Base-by-base conservation (phyloP, 2,329 filamentous ascomycete species). In the Tolypocladium album region DNA sequence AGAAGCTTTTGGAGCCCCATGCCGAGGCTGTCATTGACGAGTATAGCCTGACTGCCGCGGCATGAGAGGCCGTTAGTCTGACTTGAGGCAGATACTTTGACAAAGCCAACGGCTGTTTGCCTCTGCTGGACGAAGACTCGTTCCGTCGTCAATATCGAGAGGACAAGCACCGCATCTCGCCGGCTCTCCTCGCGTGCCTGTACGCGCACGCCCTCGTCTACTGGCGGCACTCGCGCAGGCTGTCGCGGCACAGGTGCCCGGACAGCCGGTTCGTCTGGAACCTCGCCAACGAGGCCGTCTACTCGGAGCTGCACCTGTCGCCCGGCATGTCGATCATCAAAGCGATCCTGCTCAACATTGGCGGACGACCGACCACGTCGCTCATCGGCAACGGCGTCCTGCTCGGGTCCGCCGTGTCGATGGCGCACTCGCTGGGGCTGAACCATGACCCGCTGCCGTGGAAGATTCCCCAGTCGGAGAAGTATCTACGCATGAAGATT, bases 251-350 rank as follows among this genome's bases (percentile, higher is more conserved):
- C 60, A 76, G 78, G 5, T 75, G 79, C 56, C 83, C 84, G 0
- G 83, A 87, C 65, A 75, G 77, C 47, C 78, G 82, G 53, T 87
- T 84, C 67, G 79, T 83, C 11, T 85, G 85, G 77, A 87, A 87
- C 61, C 76, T 85, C 61, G 83, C 83, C 8, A 82, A 79, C 24
- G 82, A 82, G 58, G 82, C 83, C 1, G 73, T 85, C 3, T 83
- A 85, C 63, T 82, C 79, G 0, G 83, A 87, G 61, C 78, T 86
- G 8, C 79, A 83, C 57, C 76, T 82, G 1, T 81, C 80, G 0
- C 84, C 83, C 0, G 81, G 83, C 1, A 72, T 86, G 52, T 82
- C 83, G 1, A 83, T 82, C 0, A 77, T 87, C 31, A 76, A 80
- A 27, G 79, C 83, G 2, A 78, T 82, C 6, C 68, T 86, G 11